Base-by-base conservation (phyloP, 805 yeast genomes). In the Cyberlindnera subsufficiens region DNA sequence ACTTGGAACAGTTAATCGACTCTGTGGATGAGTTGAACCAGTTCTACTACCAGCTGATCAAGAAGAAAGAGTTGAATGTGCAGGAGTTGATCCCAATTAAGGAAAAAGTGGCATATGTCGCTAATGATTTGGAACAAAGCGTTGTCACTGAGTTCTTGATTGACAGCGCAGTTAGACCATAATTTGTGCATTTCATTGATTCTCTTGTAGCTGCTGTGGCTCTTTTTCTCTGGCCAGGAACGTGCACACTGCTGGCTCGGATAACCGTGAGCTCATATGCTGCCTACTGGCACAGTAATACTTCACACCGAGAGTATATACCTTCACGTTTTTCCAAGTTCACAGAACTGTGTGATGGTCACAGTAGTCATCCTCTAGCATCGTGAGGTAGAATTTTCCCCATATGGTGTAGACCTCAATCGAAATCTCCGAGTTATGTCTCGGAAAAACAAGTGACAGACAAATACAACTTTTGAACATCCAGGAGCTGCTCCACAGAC, bases 41-140 rank as follows among this genome's bases (percentile, higher is more conserved):
- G 41, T 49, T 51, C 42, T 52, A 54, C 35, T 56, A 57, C 39
- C 60, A 56, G 40, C 32, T 45, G 39, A 50, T 47, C 43, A 57
- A 51, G 46, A 57, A 54, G 47, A 55, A 51, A 37, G 46, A 42
- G 5, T 35, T 30, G 17, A 39, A 47, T 32, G 42, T 55, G 35
- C 52, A 51, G 34, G 61, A 48, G 41, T 55, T 56, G 65, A 62
- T 53, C 53, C 62, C 44, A 47, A 43, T 42, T 52, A 49, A 49
- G 59, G 62, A 52, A 42, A 61, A 47, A 38, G 53, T 69, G 2
- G 54, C 56, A 22, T 49, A 45, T 30, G 56, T 51, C 15, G 44
- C 59, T 20, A 47, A 55, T 18, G 65, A 58, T 18, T 47, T 57
- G 22, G 58, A 58, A 36, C 56, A 50, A 40, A 45, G 44, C 38